Evolutionary conservation across 306 rosid genomes (phyloP).

Genomic region (Canavalia ensiformis): DNA sequence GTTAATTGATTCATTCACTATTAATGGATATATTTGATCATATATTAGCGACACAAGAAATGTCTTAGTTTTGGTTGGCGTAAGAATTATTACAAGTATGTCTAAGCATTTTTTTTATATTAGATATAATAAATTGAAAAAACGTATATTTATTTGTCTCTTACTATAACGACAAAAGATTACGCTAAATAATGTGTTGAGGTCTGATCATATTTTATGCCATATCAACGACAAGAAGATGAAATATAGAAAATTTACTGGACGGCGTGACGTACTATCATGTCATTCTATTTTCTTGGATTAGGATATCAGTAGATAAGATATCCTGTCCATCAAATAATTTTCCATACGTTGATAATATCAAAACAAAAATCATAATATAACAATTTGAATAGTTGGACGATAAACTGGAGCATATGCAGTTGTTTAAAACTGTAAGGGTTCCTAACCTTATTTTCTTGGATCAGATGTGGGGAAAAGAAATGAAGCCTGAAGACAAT

Average conservation of each 20-base stretch:
- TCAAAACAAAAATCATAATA: too few species aligned
- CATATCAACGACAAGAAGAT: background rate
- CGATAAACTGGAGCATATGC: too few species aligned
- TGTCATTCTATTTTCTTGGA: background rate
- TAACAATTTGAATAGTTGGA: too few species aligned
- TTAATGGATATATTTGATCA: background rate
- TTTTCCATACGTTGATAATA: too few species aligned
- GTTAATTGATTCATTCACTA: background rate
- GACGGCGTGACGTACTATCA: slow-evolving; percentile 1
- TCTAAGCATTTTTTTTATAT: background rate
- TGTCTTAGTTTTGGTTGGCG: background rate
- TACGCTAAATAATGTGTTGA: background rate
- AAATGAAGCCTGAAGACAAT: too few species aligned
- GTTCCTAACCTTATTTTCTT: too few species aligned
- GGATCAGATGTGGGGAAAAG: too few species aligned
- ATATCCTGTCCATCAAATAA: too few species aligned
- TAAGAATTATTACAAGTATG: background rate
- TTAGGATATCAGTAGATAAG: too few species aligned
- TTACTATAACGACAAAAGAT: background rate
- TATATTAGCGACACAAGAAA: background rate
- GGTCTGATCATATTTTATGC: background rate
- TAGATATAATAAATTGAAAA: background rate
- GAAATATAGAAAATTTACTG: background rate
- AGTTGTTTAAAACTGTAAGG: too few species aligned
- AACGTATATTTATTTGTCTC: background rate